Percentiles rank a stretch among this genome's conserved stretches.
Conservation (phyloP, 2,329 filamentous ascomycete species). For the Clonostachys rosea region DNA sequence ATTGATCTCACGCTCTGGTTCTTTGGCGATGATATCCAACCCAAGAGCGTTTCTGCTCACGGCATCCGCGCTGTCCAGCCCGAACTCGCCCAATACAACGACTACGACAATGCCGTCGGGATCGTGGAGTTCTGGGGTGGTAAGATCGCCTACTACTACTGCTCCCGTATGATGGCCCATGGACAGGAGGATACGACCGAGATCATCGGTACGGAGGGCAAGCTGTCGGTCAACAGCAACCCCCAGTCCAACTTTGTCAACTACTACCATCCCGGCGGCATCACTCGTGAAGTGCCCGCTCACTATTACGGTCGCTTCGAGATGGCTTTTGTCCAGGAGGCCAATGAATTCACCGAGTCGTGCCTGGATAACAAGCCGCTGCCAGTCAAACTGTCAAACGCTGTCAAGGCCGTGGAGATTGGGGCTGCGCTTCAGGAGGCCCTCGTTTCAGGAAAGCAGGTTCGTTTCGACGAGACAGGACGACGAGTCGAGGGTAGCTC, state of each 20-base stretch:
- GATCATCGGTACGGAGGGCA: conserved; percentile 62
- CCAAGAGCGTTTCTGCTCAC: conserved; percentile 20
- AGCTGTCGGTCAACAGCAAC: conserved; percentile 55
- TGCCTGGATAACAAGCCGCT: conserved; percentile 50
- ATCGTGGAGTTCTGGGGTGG: conserved; percentile 62
- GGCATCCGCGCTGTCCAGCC: conserved; percentile 24
- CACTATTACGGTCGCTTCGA: conserved; percentile 61
- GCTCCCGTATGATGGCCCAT: conserved; percentile 60
- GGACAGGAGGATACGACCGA: conserved; percentile 65
- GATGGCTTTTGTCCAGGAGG: conserved; percentile 56
- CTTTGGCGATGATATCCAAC: conserved; percentile 19
- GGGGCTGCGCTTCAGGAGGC: conserved; percentile 54
- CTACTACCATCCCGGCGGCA: conserved; percentile 38
- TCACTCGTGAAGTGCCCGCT: conserved; percentile 54
- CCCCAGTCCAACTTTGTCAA: conserved; percentile 51
- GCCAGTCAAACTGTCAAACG: conserved; percentile 51
- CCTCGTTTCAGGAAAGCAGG: conserved; percentile 47
- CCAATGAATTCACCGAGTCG: conserved; percentile 56
- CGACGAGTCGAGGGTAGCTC: conserved; percentile 16
- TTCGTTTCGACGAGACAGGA: conserved; percentile 53
- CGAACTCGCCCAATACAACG: conserved; percentile 19
- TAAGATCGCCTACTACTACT: conserved; percentile 61
- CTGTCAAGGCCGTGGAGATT: conserved; percentile 56
- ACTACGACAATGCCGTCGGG: conserved; percentile 32
- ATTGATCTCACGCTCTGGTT: conserved; percentile 37